Evolutionary conservation across 2,329 filamentous ascomycete species (phyloP).

Genomic region (Fusarium newnesense): DNA sequence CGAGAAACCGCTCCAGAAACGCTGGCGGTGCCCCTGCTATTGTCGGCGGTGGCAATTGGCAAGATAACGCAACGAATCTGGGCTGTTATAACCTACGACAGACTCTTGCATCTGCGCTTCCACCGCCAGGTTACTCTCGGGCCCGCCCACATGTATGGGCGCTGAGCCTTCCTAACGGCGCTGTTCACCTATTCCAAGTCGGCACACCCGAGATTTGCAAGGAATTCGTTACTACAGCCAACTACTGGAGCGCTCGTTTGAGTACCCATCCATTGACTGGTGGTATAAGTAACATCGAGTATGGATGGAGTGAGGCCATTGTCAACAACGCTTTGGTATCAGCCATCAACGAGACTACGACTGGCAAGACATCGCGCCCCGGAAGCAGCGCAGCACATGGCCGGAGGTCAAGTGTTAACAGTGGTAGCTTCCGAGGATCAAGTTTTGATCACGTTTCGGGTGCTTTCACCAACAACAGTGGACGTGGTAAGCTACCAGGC

Average conservation of each 20-base stretch:
- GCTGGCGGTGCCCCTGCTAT: slow-evolving; percentile 65
- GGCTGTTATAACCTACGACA: slow-evolving; percentile 90
- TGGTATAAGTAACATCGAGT: slow-evolving; percentile 96
- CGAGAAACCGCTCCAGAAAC: slow-evolving; percentile 68
- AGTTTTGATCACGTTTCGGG: slow-evolving; percentile 71
- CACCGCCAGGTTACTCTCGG: slow-evolving; percentile 92
- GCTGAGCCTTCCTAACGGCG: slow-evolving; percentile 88
- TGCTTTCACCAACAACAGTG: slow-evolving; percentile 62
- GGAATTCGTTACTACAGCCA: slow-evolving; percentile 93
- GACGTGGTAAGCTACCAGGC: slow-evolving; percentile 75
- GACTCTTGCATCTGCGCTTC: slow-evolving; percentile 89
- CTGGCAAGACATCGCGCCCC: slow-evolving; percentile 56
- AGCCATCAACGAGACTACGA: slow-evolving; percentile 61
- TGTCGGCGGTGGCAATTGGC: slow-evolving; percentile 98
- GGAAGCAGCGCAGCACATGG: slow-evolving; percentile 60
- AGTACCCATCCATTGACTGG: slow-evolving; percentile 94
- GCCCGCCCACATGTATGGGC: slow-evolving; percentile 93
- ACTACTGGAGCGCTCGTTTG: slow-evolving; percentile 96
- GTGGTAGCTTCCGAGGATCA: slow-evolving; percentile 62
- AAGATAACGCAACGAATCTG: slow-evolving; percentile 91
- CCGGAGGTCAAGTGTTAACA: slow-evolving; percentile 58
- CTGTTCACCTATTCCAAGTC: slow-evolving; percentile 97
- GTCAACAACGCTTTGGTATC: slow-evolving; percentile 70
- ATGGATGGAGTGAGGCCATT: slow-evolving; percentile 91
- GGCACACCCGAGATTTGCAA: slow-evolving; percentile 94